These are phyloP conservation scores for Arachis stenosperma DNA, from an alignment of 306 rosid genomes.

Conservation along the genomic window DNA sequence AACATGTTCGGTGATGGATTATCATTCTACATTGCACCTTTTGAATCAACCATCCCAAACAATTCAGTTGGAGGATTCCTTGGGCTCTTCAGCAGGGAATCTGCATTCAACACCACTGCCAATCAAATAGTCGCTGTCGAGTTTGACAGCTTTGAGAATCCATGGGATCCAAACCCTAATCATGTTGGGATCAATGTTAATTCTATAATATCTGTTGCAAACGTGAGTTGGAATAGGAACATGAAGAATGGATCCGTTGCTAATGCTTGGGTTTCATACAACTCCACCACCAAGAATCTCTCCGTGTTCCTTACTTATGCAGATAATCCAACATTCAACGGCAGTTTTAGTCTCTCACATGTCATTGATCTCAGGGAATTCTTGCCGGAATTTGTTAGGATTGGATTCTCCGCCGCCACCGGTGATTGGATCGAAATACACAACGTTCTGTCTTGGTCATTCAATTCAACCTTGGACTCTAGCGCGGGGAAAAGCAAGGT, in stretches of 20 bases:
- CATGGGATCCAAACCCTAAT: conserved; percentile 63
- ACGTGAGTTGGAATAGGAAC: conserved; percentile 50
- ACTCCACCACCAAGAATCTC: conserved; percentile 58
- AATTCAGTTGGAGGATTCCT: conserved; percentile 66
- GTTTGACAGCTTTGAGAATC: conserved; percentile 54
- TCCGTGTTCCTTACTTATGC: conserved; percentile 65
- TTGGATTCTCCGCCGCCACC: conserved; percentile 82
- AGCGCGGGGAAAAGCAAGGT: conserved; percentile 10
- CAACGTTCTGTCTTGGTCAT: conserved; percentile 68
- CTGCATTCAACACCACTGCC: conserved; percentile 42
- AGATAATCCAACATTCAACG: conserved; percentile 44
- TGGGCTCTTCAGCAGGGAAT: conserved; percentile 46
- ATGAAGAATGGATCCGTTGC: conserved; percentile 55
- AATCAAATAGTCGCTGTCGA: conserved; percentile 73
- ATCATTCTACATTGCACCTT: conserved; percentile 68
- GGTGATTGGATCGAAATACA: conserved; percentile 61
- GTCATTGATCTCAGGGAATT: conserved; percentile 58
- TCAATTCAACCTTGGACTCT: conserved; percentile 60
- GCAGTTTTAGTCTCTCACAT: conserved; percentile 47
- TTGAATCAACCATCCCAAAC: conserved; percentile 51
- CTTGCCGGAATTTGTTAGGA: conserved; percentile 64
- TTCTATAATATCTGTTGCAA: conserved; percentile 54
- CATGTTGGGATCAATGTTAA: conserved; percentile 76
- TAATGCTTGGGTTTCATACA: conserved; percentile 70
- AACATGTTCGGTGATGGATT: conserved; percentile 57